phyloP scores from a whole-genome alignment of 805 yeast genomes.

The Yamadazyma olivae region DNA sequence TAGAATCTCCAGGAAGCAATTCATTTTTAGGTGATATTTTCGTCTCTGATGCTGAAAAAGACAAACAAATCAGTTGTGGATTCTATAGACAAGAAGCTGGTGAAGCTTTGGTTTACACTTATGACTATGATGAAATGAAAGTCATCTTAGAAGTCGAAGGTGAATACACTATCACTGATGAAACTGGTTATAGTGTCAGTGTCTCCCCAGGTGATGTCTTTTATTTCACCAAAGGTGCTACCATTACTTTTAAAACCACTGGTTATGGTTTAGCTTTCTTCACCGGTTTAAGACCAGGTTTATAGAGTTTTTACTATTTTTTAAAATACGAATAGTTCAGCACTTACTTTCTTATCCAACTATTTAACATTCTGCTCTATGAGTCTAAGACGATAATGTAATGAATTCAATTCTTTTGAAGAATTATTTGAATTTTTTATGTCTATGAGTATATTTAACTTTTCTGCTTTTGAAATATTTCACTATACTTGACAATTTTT shows the following conservation, averaged over 20 bases:
- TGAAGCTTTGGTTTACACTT: conserved; percentile 63
- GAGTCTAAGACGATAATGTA: too few species aligned
- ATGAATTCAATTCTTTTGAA: too few species aligned
- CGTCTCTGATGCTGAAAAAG: conserved; percentile 59
- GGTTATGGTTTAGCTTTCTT: conserved; percentile 66
- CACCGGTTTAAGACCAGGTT: conserved; percentile 54
- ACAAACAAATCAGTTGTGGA: conserved; percentile 61
- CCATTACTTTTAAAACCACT: conserved; percentile 56
- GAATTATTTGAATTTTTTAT: too few species aligned
- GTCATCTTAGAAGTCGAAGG: conserved; percentile 67
- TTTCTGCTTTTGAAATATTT: too few species aligned
- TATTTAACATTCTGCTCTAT: too few species aligned
- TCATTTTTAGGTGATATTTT: conserved; percentile 67
- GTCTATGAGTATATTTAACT: too few species aligned
- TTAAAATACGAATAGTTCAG: too few species aligned
- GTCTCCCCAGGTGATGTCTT: conserved; percentile 66
- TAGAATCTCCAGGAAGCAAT: conserved; percentile 59
- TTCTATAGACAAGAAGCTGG: conserved; percentile 70
- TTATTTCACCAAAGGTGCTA: conserved; percentile 65
- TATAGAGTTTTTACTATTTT: too few species aligned
- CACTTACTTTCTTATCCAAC: too few species aligned
- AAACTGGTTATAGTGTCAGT: conserved; percentile 55
- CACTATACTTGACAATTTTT: too few species aligned
- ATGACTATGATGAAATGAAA: conserved; percentile 66
- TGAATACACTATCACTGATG: conserved; percentile 59